A percentile compares a stretch with the other conserved stretches of the same genome.
These are phyloP conservation scores for Zalerion maritima DNA, from an alignment of 495 filamentous ascomycete genomes.

Conservation along the genomic window DNA sequence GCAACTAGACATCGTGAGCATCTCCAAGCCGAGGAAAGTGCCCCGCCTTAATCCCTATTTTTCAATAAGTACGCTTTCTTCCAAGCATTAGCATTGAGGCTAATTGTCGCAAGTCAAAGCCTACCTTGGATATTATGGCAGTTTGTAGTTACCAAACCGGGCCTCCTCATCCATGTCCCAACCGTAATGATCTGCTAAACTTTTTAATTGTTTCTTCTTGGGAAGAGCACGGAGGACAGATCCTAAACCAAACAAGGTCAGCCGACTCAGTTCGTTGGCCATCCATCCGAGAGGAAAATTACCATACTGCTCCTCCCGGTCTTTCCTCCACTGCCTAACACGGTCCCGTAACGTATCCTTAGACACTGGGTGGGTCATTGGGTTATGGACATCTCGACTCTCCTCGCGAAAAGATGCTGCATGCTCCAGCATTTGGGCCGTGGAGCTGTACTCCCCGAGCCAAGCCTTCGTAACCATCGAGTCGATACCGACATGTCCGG, in stretches of 20 bases:
- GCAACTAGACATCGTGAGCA: no score
- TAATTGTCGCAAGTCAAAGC: no score
- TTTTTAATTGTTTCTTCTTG: conserved; percentile 11
- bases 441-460: conserved; percentile 14
- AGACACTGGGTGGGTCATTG: neutral
- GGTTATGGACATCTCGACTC: conserved; percentile 2
- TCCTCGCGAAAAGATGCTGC: conserved; percentile 5
- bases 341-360: conserved; percentile 6
- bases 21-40: no score
- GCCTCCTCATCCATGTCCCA: conserved; percentile 14
- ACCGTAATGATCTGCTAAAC: conserved; percentile 12
- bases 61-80: no score
- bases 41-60: no score
- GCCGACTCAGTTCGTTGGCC: conserved; percentile 3
- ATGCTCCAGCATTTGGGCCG: conserved; percentile 11
- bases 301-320: conserved; percentile 10
- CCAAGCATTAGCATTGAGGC: no score
- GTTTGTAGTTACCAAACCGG: conserved; percentile 9
- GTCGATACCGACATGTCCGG: conserved; percentile 10
- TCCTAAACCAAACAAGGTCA: conserved; percentile 8
- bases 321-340: conserved; percentile 9
- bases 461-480: conserved; percentile 12
- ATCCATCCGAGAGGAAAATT: conserved; percentile 7
- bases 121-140: no score
- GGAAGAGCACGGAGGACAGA: conserved; percentile 11